These are phyloP conservation scores for Macroventuria anomochaeta DNA, from an alignment of 2,329 filamentous ascomycete genomes.

Conservation along the genomic window DNA sequence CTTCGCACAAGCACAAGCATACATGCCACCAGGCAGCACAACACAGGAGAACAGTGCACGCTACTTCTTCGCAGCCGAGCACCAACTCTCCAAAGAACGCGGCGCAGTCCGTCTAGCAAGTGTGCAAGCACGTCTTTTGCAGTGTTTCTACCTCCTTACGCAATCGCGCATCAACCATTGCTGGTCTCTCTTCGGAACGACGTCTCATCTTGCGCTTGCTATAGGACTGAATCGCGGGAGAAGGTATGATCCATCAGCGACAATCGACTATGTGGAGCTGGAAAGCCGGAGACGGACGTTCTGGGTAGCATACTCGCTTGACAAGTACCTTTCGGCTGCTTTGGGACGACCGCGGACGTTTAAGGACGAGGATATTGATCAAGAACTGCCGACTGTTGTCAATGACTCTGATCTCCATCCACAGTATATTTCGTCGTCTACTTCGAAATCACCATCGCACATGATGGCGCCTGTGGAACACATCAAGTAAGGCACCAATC, in stretches of 20 bases:
- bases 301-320: slow-evolving; percentile 68
- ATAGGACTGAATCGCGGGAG: slow-evolving; percentile 55
- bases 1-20: slow-evolving; percentile 59
- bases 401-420: slow-evolving; percentile 43
- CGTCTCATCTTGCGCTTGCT: slow-evolving; percentile 59
- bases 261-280: slow-evolving; percentile 53
- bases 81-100: slow-evolving; percentile 58
- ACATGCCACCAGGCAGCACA: slow-evolving; percentile 44
- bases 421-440: slow-evolving; percentile 36
- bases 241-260: slow-evolving; percentile 38
- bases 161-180: slow-evolving; percentile 67
- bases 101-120: slow-evolving; percentile 63
- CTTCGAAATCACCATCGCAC: slow-evolving; percentile 43
- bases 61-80: slow-evolving; percentile 53
- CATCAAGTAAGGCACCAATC: slow-evolving; percentile 39
- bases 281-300: slow-evolving; percentile 66
- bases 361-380: slow-evolving; percentile 69
- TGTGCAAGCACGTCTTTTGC: slow-evolving; percentile 64
- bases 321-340: slow-evolving; percentile 69
- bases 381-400: slow-evolving; percentile 50
- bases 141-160: slow-evolving; percentile 65
- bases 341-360: slow-evolving; percentile 66
- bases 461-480: slow-evolving; percentile 57
- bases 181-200: slow-evolving; percentile 66
- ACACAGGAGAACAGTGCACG: slow-evolving; percentile 45